Evolutionary conservation across 805 yeast species (phyloP), one percentile per base, ranked within the genome.

Genomic region (Ogataea zsoltii): DNA sequence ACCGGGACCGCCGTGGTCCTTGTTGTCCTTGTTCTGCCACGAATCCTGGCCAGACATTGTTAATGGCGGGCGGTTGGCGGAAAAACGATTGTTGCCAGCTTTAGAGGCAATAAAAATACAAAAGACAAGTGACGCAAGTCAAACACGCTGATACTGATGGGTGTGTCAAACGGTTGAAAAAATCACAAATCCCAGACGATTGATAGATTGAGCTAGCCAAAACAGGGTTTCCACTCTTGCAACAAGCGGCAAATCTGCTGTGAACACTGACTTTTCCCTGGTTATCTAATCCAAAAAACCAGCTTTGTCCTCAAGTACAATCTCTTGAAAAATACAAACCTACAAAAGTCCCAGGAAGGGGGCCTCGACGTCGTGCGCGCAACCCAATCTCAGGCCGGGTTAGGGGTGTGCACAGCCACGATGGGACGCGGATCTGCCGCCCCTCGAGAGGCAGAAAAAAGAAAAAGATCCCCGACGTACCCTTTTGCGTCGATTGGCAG

Each of bases 11-110:
- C 34, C 40, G 29, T 42, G 45, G 31, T 44, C 46, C 28, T 39
- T 49, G 41, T 17, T 29, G 31, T 44, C 49, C 16, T 39, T 46
- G 16, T 36, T 25, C 19, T 47, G 46, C 54, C 54, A 47, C 35
- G 31, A 45, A 33, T 52, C 49, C 48, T 43, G 51, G 28, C 47
- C 41, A 38, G 51, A 47, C 51, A 47, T 47, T 25, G 45, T 19
- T 21, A 19, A 14, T 30, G 17, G 34, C 18, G 28, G 29, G 26
- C 45, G 25, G 21, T 32, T 28, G 33, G 25, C 19, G 25, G 31
- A 21, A 33, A 44, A 39, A 36, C 39, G 13, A 25, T 12, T 21
- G 7, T 21, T 21, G 25, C 25, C 25, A 9, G 25, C 9, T 9
- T 21, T 21, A 9, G 5, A 9, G 25, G 39, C 30, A 23, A 23